Evolutionary conservation across 495 filamentous ascomycete genomes (phyloP), one percentile per base, ranked within the genome.

Genomic region (Penicillium longicatenatum): DNA sequence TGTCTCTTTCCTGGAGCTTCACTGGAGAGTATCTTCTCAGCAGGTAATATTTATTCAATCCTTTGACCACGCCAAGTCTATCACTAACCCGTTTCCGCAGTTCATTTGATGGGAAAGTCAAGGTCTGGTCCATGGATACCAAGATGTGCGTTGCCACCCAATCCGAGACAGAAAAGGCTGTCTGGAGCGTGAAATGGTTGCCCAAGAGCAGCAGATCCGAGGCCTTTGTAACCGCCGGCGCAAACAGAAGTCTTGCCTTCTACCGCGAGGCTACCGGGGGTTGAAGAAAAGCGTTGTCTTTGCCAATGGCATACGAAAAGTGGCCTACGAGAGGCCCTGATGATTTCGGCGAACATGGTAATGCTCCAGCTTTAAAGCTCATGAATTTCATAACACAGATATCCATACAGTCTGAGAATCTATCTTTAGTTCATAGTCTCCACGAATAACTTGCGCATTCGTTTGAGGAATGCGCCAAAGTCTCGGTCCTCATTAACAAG

Each of bases 21-120:
- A 94, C 90, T n/a, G 94, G 94, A 41, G 93, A 98, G 67, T 96
- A 91, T 72, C 78, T 98, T 33, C 79, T 97, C 6, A 93, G 88
- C 69, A 89, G 92, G 86, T 89, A 72, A 60, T 26, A 26, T 77
- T 44, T 26, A 55, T 9, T 42, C 14, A 31, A 17, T 1, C 21
- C 35, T 35, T 60, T 52, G 5, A 42, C 6, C 20, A 46, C 9
- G 42, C 9, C 0, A 33, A 14, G 6, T n/a, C 20, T 16, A 43
- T 53, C 8, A 12, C 55, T 73, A 58, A 67, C 61, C n/a, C 5
- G 7, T 14, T 35, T 19, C 17, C n/a, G 21, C 50, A 86, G 85
- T 3, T 85, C 90, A 0, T 88, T 91, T 59, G 93, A 98, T 66
- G 93, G 93, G 30, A 97, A 96, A 71, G 89, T 87, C 22, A 96